Evolutionary conservation across 805 yeast species (phyloP).

Genomic region (Nadsonia fulvescens): DNA sequence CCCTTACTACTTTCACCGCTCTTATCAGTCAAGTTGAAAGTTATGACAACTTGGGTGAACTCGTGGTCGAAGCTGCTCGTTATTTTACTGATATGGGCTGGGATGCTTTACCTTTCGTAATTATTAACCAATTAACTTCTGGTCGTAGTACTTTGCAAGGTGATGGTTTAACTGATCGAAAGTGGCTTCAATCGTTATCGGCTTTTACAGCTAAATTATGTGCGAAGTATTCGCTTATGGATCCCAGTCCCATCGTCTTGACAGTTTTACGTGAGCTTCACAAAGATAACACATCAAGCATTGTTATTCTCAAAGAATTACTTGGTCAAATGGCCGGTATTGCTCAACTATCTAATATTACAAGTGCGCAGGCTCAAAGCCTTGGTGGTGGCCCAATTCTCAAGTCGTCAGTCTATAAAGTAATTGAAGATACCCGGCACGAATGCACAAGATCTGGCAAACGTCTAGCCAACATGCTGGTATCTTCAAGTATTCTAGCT

Average conservation of each 20-base stretch:
- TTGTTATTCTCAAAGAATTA: conserved; percentile 50
- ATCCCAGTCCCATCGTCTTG: conserved; percentile 40
- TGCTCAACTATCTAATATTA: conserved; percentile 47
- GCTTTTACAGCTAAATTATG: conserved; percentile 62
- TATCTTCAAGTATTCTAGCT: conserved; percentile 24
- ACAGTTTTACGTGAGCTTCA: conserved; percentile 49
- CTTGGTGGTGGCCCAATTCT: conserved; percentile 48
- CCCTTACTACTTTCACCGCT: conserved; percentile 56
- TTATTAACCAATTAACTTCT: conserved; percentile 50
- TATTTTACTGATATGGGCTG: conserved; percentile 63
- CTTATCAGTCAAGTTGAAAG: conserved; percentile 73
- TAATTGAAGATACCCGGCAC: conserved; percentile 43
- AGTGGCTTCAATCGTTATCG: conserved; percentile 72
- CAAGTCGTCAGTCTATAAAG: conserved; percentile 32
- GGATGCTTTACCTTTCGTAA: conserved; percentile 65
- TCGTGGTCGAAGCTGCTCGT: conserved; percentile 63
- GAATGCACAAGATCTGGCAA: conserved; percentile 29
- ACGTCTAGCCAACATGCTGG: conserved; percentile 30
- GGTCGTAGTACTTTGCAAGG: conserved; percentile 51
- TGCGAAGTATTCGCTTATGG: conserved; percentile 35
- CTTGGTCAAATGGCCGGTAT: conserved; percentile 65
- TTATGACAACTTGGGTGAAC: conserved; percentile 66
- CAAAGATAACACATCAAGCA: conserved; percentile 36
- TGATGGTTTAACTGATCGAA: conserved; percentile 65
- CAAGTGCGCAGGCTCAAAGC: conserved; percentile 43